phyloP scores from a whole-genome alignment of 495 filamentous ascomycete species.

The Aspergillus avenaceus region DNA sequence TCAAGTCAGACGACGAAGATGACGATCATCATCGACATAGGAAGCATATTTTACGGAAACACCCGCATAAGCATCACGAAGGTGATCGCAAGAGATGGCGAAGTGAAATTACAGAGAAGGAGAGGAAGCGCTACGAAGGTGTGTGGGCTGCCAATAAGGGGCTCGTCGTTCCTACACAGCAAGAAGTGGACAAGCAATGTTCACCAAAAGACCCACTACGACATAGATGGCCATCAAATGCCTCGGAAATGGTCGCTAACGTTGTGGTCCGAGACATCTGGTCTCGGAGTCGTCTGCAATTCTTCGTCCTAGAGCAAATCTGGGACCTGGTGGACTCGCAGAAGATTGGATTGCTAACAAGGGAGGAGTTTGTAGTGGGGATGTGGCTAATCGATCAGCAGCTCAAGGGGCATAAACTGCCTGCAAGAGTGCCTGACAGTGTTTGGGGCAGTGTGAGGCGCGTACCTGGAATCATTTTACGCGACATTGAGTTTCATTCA shows the following conservation, averaged over 20 bases:
- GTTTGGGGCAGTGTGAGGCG: conserved; percentile 83
- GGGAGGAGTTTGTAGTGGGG: conserved; percentile 89
- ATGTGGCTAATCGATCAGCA: conserved; percentile 94
- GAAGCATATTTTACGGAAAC: conserved; percentile 56
- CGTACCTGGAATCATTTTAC: conserved; percentile 39
- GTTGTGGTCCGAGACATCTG: conserved; percentile 84
- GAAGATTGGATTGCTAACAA: conserved; percentile 55
- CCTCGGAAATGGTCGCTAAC: conserved; percentile 62
- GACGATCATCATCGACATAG: conserved; percentile 35
- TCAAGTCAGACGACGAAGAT: conserved; percentile 56
- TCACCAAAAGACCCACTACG: neutral
- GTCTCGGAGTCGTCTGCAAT: conserved; percentile 67
- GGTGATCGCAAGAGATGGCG: conserved; percentile 82
- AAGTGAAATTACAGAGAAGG: conserved; percentile 67
- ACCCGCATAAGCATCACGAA: conserved; percentile 83
- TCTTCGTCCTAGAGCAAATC: conserved; percentile 67
- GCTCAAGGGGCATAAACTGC: conserved; percentile 83
- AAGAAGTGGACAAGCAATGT: conserved; percentile 2
- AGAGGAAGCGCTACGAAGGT: conserved; percentile 90
- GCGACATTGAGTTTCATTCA: conserved; percentile 1
- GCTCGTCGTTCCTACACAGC: conserved; percentile 39
- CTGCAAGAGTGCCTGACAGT: conserved; percentile 68
- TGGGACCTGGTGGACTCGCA: conserved; percentile 79
- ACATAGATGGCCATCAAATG: conserved; percentile 19
- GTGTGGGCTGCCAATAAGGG: conserved; percentile 94